Evolutionary conservation across 129 eudicot genomes (phyloP).

Genomic region (Scalesia atractyloides): DNA sequence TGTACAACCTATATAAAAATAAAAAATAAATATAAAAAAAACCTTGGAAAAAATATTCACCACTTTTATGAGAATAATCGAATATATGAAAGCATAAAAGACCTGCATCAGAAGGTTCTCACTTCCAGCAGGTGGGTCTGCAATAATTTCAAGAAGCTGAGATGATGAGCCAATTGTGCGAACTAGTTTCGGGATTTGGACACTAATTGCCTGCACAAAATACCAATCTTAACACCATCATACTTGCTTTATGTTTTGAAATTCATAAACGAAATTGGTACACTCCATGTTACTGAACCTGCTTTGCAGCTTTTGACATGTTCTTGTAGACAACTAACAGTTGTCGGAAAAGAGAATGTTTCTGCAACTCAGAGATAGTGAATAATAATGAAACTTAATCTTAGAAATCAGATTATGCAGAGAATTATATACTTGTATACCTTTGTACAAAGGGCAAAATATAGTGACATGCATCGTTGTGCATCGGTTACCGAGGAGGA

Average conservation of each 20-base stretch:
- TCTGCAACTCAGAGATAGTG: conserved; percentile 53
- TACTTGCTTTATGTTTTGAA: background rate
- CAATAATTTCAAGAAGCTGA: conserved; percentile 80
- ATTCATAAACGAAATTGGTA: background rate
- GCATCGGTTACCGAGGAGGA: conserved; percentile 57
- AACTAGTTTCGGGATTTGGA: conserved; percentile 83
- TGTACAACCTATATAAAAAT: conserved; percentile 66
- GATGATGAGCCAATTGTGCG: conserved; percentile 94
- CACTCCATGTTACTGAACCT: conserved; percentile 50
- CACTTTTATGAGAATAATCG: background rate
- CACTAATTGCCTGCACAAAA: conserved; percentile 70
- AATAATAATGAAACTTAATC: background rate
- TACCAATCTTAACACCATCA: conserved; percentile 7
- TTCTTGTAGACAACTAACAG: conserved; percentile 66
- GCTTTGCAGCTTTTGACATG: conserved; percentile 67
- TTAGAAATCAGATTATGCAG: conserved; percentile 3
- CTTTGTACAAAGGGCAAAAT: conserved; percentile 99
- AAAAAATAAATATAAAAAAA: too few species aligned
- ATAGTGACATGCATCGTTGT: conserved; percentile 86
- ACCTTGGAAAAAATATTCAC: background rate
- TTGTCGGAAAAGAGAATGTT: conserved; percentile 86
- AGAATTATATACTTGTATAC: conserved; percentile 35
- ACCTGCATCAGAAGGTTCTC: conserved; percentile 84
- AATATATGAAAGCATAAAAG: background rate
- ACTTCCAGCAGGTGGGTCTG: conserved; percentile 91